Percentiles rank a stretch among this genome's conserved stretches.
These are phyloP conservation scores for Clavariopsis aquatica DNA, from an alignment of 495 filamentous ascomycete species.

Conservation along the genomic window DNA sequence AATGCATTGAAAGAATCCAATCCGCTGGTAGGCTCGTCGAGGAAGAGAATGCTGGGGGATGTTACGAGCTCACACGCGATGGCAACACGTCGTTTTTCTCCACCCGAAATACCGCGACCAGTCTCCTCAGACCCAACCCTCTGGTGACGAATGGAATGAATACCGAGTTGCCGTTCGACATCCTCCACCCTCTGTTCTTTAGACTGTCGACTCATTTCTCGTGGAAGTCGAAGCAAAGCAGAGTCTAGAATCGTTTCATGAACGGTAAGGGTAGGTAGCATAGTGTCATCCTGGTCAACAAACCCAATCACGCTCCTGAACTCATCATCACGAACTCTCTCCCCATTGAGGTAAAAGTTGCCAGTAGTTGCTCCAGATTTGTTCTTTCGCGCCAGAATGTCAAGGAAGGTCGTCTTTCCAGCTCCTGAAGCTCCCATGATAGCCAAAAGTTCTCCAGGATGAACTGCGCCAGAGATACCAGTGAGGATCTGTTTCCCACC, in stretches of 20 bases:
- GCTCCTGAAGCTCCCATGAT: constrained; percentile 99
- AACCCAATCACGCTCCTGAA: constrained; percentile 92
- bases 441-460: constrained; percentile 87
- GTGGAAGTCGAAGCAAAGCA: constrained; percentile 83
- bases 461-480: constrained; percentile 77
- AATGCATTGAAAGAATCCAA: constrained; percentile 95
- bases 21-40: constrained; percentile 95
- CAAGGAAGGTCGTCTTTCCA: constrained; percentile 95
- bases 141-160: constrained; percentile 87
- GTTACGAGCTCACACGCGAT: constrained; percentile 98
- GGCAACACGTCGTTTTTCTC: constrained; percentile 92
- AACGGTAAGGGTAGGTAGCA: constrained; percentile 94
- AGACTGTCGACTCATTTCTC: constrained; percentile 79
- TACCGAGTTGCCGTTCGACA: constrained; percentile 93
- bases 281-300: constrained; percentile 97
- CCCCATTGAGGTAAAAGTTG: constrained; percentile 91
- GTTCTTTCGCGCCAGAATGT: constrained; percentile 96
- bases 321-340: constrained; percentile 80
- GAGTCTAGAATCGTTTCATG: constrained; percentile 97
- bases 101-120: constrained; percentile 92
- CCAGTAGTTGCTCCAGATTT: constrained; percentile 80
- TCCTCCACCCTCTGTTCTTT: constrained; percentile 90
- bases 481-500: constrained; percentile 86
- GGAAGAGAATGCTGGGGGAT: constrained; percentile 93
- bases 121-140: constrained; percentile 97